Percentiles rank a stretch among this genome's conserved stretches.
Evolutionary conservation across 2,329 filamentous ascomycete species (phyloP).

Genomic region (Albifimbria verrucaria): DNA sequence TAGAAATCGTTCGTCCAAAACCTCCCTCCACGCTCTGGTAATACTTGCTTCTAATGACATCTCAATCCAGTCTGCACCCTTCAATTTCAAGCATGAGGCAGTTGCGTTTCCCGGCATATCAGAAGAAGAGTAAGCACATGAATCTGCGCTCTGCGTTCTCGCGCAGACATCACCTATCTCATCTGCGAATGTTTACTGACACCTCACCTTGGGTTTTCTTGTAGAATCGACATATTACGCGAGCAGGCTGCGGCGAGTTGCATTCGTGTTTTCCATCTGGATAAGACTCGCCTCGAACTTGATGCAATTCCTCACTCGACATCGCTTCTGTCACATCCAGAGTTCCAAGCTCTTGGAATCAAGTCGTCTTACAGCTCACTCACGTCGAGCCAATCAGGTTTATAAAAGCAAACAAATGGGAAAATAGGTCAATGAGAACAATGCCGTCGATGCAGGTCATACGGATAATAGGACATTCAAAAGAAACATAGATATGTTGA

Average conservation of each 20-base stretch:
- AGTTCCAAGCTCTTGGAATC: not conserved
- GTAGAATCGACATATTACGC: conserved; percentile 48
- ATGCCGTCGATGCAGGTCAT: too few species aligned
- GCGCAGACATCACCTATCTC: not conserved
- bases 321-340: conserved; percentile 13
- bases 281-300: too few species aligned
- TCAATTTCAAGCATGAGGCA: conserved; percentile 55
- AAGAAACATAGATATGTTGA: too few species aligned
- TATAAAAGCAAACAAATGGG: too few species aligned
- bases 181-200: not conserved
- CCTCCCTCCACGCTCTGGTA: not conserved
- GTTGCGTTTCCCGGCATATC: conserved; percentile 52
- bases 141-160: not conserved
- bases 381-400: not conserved
- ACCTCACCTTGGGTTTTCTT: too few species aligned
- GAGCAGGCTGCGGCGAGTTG: conserved; percentile 50
- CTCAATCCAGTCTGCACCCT: conserved; percentile 53
- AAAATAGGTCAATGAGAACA: too few species aligned
- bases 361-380: not conserved
- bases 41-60: conserved; percentile 14
- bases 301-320: conserved; percentile 26
- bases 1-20: conserved; percentile 43
- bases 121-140: conserved; percentile 51
- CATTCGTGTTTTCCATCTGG: conserved; percentile 43
- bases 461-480: too few species aligned